phyloP scores from a whole-genome alignment of 1,284 basidiomycete genomes.

The Leccinum holopus region DNA sequence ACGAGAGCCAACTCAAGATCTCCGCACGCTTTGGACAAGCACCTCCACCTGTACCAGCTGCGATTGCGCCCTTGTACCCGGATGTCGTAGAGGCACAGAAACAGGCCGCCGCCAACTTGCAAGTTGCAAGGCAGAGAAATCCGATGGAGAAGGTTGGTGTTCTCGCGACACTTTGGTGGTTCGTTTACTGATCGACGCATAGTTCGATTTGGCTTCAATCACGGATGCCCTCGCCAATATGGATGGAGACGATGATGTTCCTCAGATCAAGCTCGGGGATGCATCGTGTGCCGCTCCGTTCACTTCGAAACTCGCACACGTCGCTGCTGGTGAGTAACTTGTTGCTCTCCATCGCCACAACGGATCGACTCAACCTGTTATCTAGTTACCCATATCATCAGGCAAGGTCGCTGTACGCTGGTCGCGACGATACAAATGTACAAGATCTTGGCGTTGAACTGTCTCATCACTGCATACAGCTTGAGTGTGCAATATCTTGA shows the following conservation, averaged over 20 bases:
- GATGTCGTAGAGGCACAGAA: constrained; percentile 90
- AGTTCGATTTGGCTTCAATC: constrained; percentile 88
- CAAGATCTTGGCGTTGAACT: constrained; percentile 96
- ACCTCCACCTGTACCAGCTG: constrained; percentile 85
- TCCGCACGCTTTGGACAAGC: constrained; percentile 87
- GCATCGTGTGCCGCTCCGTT: constrained; percentile 96
- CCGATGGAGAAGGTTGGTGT: constrained; percentile 82
- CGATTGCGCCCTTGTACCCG: constrained; percentile 81
- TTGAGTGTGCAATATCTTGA: constrained; percentile 95
- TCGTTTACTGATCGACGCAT: constrained; percentile 11
- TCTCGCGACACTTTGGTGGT: neutral
- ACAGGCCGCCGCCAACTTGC: constrained; percentile 64
- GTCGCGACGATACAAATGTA: constrained; percentile 99
- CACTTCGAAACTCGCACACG: constrained; percentile 93
- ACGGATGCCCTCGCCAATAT: constrained; percentile 89
- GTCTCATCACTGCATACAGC: constrained; percentile 94
- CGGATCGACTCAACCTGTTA: constrained; percentile 11
- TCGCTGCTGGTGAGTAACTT: constrained; percentile 75
- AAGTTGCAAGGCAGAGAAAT: constrained; percentile 71
- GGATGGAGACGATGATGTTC: constrained; percentile 90
- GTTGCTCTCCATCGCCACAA: neutral
- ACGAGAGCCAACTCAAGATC: constrained; percentile 90
- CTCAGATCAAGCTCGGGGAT: constrained; percentile 96
- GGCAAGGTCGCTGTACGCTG: constrained; percentile 94
- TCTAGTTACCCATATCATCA: constrained; percentile 89